Percentiles rank a stretch among this genome's conserved stretches.
Conservation (phyloP, 2,329 filamentous ascomycete species). For the Exophiala phaeomuriformis region DNA sequence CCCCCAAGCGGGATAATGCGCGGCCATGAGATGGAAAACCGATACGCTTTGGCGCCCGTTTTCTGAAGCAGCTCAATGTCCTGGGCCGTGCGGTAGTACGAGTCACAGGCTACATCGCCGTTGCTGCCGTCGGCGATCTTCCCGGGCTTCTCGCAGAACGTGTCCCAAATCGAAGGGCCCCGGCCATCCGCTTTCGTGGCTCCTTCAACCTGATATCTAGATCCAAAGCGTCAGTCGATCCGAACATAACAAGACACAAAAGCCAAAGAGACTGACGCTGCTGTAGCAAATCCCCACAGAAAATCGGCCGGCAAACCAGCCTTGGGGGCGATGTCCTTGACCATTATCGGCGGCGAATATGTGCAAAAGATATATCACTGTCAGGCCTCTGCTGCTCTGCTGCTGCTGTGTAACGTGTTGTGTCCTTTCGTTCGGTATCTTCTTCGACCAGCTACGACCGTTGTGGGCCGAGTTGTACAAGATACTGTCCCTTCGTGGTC, state of each 20-base stretch:
- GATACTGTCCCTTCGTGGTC: too few species aligned
- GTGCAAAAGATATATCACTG: neutral
- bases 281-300: slow-evolving; percentile 73
- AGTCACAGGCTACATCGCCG: slow-evolving; percentile 75
- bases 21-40: slow-evolving; percentile 77
- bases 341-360: slow-evolving; percentile 5
- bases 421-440: too few species aligned
- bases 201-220: slow-evolving; percentile 82
- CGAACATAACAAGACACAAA: too few species aligned
- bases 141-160: slow-evolving; percentile 71
- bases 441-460: too few species aligned
- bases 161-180: slow-evolving; percentile 80
- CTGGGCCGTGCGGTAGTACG: slow-evolving; percentile 69
- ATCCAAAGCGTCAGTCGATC: slow-evolving; percentile 1
- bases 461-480: too few species aligned
- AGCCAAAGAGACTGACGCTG: slow-evolving; percentile 48
- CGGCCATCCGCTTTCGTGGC: slow-evolving; percentile 67
- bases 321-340: slow-evolving; percentile 22
- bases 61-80: slow-evolving; percentile 72
- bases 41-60: slow-evolving; percentile 66
- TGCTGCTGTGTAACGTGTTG: too few species aligned
- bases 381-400: too few species aligned
- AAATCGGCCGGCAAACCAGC: slow-evolving; percentile 58
- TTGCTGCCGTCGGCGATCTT: slow-evolving; percentile 74
- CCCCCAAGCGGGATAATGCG: slow-evolving; percentile 81